These are phyloP conservation scores for Elsinoe ampelina DNA, from an alignment of 2,329 filamentous ascomycete species.

Conservation along the genomic window DNA sequence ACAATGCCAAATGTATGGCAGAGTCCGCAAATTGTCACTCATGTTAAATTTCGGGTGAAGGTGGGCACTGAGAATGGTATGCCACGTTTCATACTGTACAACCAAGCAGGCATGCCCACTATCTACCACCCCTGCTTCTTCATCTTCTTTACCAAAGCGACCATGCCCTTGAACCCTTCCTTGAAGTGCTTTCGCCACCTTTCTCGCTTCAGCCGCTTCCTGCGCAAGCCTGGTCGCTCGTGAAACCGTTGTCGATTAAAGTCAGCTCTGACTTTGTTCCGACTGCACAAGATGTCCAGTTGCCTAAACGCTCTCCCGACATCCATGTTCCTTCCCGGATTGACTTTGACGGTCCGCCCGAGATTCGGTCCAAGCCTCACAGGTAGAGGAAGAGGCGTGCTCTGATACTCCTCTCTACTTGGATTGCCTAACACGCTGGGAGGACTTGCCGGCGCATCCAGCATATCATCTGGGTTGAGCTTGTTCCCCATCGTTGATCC, in stretches of 20 bases:
- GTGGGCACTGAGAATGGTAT: neutral
- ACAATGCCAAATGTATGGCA: neutral
- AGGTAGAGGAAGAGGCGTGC: conserved; percentile 14
- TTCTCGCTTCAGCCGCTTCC: conserved; percentile 67
- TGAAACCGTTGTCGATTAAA: conserved; percentile 56
- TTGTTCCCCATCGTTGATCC: neutral
- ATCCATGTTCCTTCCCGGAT: conserved; percentile 31
- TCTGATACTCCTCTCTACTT: neutral
- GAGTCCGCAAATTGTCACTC: neutral
- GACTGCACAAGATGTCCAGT: conserved; percentile 35
- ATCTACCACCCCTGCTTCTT: conserved; percentile 68
- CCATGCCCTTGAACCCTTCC: conserved; percentile 77
- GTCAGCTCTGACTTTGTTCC: conserved; percentile 53
- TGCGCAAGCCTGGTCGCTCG: conserved; percentile 69
- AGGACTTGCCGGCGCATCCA: neutral
- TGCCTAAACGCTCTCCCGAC: conserved; percentile 39
- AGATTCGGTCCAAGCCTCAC: conserved; percentile 31
- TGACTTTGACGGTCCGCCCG: conserved; percentile 33
- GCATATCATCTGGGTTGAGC: neutral
- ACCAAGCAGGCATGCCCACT: neutral
- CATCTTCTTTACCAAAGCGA: conserved; percentile 58
- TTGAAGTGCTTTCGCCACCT: conserved; percentile 66
- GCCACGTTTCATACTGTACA: neutral
- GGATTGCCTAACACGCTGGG: neutral
- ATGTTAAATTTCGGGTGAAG: no score